These are phyloP conservation scores for Meyerozyma sp. DNA, from an alignment of 1,139 yeast species.

Conservation along the genomic window DNA sequence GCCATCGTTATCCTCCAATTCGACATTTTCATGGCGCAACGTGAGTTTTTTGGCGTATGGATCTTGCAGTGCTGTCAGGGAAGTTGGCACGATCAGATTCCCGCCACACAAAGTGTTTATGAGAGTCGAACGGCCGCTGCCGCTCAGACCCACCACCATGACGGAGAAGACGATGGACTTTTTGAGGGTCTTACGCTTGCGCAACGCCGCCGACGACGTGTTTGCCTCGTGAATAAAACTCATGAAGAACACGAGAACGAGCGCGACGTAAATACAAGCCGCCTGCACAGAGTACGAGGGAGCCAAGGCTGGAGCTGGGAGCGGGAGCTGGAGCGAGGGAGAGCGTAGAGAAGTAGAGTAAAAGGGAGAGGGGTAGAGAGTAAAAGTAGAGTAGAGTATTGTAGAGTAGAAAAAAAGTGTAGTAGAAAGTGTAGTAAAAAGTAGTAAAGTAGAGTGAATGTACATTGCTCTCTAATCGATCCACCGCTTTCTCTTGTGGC, in stretches of 20 bases:
- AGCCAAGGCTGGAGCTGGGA: too few relatives aligned
- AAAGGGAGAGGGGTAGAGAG: background rate
- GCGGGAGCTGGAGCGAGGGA: background rate
- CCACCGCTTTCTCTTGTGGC: conserved; percentile 37
- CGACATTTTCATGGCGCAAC: conserved; percentile 63
- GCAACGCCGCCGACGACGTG: conserved; percentile 27
- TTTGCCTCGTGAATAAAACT: conserved; percentile 4
- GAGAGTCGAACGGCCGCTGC: conserved; percentile 59
- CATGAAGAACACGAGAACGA: background rate
- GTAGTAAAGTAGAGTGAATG: too few relatives aligned
- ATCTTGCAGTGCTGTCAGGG: conserved; percentile 36
- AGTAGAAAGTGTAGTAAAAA: background rate
- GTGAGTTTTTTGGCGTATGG: conserved; percentile 48
- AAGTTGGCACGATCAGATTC: conserved; percentile 33
- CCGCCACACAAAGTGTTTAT: conserved; percentile 79
- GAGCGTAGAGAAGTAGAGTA: background rate
- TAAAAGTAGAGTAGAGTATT: too few relatives aligned
- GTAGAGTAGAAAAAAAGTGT: too few relatives aligned
- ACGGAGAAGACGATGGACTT: conserved; percentile 50
- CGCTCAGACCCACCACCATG: conserved; percentile 58
- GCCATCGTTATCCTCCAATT: conserved; percentile 71
- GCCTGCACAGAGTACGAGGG: background rate
- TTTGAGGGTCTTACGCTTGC: conserved; percentile 54
- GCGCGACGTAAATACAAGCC: background rate
- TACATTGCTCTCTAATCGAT: conserved; percentile 10